phyloP scores from a whole-genome alignment of 176 grass and related monocot species.

The Raddia guianensis region DNA sequence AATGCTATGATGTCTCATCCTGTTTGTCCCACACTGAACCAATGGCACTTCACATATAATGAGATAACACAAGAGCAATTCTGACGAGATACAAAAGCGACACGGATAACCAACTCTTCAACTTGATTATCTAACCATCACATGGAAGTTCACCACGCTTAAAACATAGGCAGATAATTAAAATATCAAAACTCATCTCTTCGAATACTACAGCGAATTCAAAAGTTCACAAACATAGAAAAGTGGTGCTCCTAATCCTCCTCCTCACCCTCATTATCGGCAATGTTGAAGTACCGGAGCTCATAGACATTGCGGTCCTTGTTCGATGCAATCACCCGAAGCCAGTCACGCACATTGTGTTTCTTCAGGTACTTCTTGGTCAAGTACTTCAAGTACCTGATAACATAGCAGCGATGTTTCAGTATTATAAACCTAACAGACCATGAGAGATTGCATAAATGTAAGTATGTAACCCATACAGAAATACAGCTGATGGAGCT shows the following conservation, averaged over 20 bases:
- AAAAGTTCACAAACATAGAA: slow-evolving; percentile 30
- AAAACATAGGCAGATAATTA: slow-evolving; percentile 6
- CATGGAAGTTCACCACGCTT: slow-evolving; percentile 15
- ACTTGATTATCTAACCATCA: slow-evolving; percentile 50
- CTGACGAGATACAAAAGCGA: background rate
- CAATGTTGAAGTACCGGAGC: slow-evolving; percentile 88
- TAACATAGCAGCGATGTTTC: background rate
- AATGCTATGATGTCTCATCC: background rate
- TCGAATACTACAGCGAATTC: slow-evolving; percentile 18
- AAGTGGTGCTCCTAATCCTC: slow-evolving; percentile 59
- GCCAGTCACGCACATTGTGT: slow-evolving; percentile 89
- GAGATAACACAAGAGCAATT: background rate
- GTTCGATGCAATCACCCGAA: slow-evolving; percentile 72
- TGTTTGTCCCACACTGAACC: background rate
- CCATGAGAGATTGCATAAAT: background rate
- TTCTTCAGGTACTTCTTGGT: slow-evolving; percentile 95
- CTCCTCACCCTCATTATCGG: slow-evolving; percentile 82
- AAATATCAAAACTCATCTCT: slow-evolving; percentile 48
- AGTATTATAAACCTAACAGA: background rate
- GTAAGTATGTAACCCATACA: background rate
- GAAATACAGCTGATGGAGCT: background rate
- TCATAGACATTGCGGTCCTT: slow-evolving; percentile 77
- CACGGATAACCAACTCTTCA: slow-evolving; percentile 20
- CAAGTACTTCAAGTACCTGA: slow-evolving; percentile 87
- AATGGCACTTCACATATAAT: background rate